These are phyloP conservation scores for Fusarium sp. DNA, from an alignment of 2,329 filamentous ascomycete species.

Conservation along the genomic window DNA sequence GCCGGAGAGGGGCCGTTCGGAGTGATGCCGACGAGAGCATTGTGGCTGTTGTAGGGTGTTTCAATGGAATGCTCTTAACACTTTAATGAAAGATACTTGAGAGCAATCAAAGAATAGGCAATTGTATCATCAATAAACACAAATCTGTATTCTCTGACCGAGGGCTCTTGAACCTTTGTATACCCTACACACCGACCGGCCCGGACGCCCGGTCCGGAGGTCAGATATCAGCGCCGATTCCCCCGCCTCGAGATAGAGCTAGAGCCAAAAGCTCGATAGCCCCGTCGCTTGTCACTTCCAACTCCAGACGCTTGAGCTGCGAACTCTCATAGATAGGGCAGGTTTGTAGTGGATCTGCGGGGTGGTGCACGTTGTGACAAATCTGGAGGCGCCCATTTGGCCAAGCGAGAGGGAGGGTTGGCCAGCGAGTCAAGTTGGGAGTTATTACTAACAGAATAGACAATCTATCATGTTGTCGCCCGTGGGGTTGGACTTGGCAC, in stretches of 20 bases:
- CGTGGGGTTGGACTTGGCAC: conserved; percentile 6
- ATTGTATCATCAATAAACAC: neutral
- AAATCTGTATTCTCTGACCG: neutral
- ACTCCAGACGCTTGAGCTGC: neutral
- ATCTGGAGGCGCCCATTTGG: conserved; percentile 25
- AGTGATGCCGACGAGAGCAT: conserved; percentile 35
- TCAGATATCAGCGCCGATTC: conserved; percentile 27
- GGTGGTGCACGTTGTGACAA: conserved; percentile 28
- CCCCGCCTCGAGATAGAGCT: conserved; percentile 28
- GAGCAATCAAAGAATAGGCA: neutral
- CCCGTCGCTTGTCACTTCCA: conserved; percentile 12
- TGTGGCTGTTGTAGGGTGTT: neutral
- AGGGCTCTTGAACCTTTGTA: neutral
- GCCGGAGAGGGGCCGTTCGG: conserved; percentile 28
- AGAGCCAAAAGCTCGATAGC: neutral
- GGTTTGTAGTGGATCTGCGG: conserved; percentile 28
- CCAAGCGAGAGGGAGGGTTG: neutral
- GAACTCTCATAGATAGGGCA: conserved; percentile 12
- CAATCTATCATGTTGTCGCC: neutral
- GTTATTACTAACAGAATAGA: conserved; percentile 7
- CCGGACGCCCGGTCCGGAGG: conserved; percentile 25
- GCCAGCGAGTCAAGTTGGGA: conserved; percentile 5
- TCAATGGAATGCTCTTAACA: neutral
- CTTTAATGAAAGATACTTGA: neutral
- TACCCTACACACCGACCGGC: conserved; percentile 2